A percentile compares a stretch with the other conserved stretches of the same genome.
Evolutionary conservation across 306 rosid genomes (phyloP).

Genomic region (Lathyrus aphaca): DNA sequence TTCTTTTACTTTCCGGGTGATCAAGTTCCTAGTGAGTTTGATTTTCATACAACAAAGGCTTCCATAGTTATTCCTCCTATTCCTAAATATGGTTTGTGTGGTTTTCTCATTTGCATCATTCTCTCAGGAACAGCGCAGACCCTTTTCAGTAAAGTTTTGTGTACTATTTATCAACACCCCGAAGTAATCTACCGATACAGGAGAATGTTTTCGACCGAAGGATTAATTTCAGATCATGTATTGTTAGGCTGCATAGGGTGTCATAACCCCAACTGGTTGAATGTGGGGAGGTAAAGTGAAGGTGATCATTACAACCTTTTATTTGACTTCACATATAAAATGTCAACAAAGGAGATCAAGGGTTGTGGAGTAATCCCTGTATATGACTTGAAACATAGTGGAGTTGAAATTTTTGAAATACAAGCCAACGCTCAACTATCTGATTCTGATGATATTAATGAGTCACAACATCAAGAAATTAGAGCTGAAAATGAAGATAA

Average conservation of each 20-base stretch:
- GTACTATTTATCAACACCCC: too few species aligned
- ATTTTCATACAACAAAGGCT: background rate
- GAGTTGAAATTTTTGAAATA: background rate
- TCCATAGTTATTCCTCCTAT: slow-evolving; percentile 11
- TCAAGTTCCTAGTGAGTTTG: background rate
- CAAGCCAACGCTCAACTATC: background rate
- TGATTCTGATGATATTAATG: background rate
- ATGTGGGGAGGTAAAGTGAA: background rate
- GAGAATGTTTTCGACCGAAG: too few species aligned
- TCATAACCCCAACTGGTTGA: too few species aligned
- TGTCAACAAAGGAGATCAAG: too few species aligned
- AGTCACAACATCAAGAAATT: background rate
- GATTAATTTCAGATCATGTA: background rate
- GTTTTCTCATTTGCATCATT: background rate
- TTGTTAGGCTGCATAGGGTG: background rate
- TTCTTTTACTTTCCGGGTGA: background rate
- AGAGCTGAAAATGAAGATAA: slow-evolving; percentile 1
- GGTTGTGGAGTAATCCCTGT: slow-evolving; percentile 13
- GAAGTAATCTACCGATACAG: too few species aligned
- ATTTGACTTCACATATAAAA: background rate
- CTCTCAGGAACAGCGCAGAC: background rate
- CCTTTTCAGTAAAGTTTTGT: too few species aligned
- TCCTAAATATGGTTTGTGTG: background rate
- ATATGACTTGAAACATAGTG: background rate
- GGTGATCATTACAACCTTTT: background rate